Evolutionary conservation across 495 filamentous ascomycete genomes (phyloP), one percentile per base, ranked within the genome.

Genomic region (Annulohypoxylon stygium): DNA sequence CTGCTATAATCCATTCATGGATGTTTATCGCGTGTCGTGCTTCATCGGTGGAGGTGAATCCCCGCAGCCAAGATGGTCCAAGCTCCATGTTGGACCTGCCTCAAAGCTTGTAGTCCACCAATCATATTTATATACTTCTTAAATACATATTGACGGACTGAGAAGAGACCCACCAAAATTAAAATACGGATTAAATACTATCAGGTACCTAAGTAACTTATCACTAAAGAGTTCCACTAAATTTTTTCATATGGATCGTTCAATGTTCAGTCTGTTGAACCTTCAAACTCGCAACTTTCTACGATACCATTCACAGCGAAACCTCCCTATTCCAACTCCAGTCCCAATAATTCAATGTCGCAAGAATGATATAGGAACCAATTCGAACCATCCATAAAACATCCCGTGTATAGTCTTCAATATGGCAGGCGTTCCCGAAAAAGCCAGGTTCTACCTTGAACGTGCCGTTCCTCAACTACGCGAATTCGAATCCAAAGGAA

Each of bases 401-500:
- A 25, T 37, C 2, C 23, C 1, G 2, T 51, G 18, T 2, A 37
- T 39, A 45, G 25, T 10, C 39, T 36, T 12, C 26, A 86, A 47
- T 59, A 97, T 97, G 94, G 89, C 93, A 0, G 88, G 88, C 50
- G 89, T 93, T 47, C 92, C 91, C 69, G 97, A 99, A 78, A 98
- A 97, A 82, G 95, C 95, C 16, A 92, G 95, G 30, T 98, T 94
- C 82, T 97, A 91, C 79, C 86, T 98, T 50, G 96, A 99, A 82
- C 90, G 93, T 69, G 92, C 92, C 5, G 93, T 97, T 39, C 93
- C 95, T 6, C 94, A 97, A 79, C 88, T 99, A 41, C 93, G 92
- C 57, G 94, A 97, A 65, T 93, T 92, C 68, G 90, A 95, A 78
- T 87, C 91, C 62, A 97, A 97, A 76, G 90, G 93, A 62, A 91